Evolutionary conservation across 345 rosid genomes (phyloP).

Genomic region (Arabidopsis thaliana): TAIR10.1 NC_003076.8:17942501-17943000

Average conservation of each 20-base stretch:
- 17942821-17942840: constrained; percentile 81
- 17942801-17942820: constrained; percentile 48
- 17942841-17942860: constrained; percentile 71
- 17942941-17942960: constrained; percentile 36
- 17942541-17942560: not conserved
- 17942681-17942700: no score
- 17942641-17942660: constrained; percentile 26
- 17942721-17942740: no score
- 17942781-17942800: constrained; percentile 57
- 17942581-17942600: no score
- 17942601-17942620: no score
- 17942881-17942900: constrained; percentile 15
- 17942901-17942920: constrained; percentile 5
- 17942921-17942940: not conserved
- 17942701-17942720: no score
- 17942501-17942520: no score
- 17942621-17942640: no score
- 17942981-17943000: constrained; percentile 86
- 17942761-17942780: constrained; percentile 64
- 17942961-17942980: constrained; percentile 94
- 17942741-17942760: constrained; percentile 94
- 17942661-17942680: constrained; percentile 21
- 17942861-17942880: constrained; percentile 81
- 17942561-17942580: no score
- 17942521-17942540: no score